Base-by-base conservation (phyloP, 2,329 filamentous ascomycete species). In the Tolypocladium pustulatum region DNA sequence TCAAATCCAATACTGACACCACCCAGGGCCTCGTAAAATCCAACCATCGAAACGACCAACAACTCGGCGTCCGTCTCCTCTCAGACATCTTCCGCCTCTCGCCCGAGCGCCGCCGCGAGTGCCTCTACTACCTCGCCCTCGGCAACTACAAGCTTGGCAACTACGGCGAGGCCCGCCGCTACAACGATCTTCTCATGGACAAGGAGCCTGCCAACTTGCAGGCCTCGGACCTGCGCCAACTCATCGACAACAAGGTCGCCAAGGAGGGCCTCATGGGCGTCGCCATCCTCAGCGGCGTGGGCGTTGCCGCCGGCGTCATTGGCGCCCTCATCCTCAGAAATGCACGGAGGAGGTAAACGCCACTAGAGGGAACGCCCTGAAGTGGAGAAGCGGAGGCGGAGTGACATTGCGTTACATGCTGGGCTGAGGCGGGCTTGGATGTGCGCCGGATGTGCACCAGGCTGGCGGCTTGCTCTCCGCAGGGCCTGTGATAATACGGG, bases 81-180 rank as follows among this genome's bases (percentile, higher is more conserved):
- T 92, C 91, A 66, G 93, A 97, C 66, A 99, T 99, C 76, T 99
- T 97, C 81, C 91, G 93, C 71, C 87, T 87, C 60, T 89, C 91
- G 40, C 91, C 91, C 65, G 94, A 97, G 75, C 90, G 94, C 67
- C 88, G 94, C 70, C 88, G 94, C 69, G 94, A 99, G 81, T 99
- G 94, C 71, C 89, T 99, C 61, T 99, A 97, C 80, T 99, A 99
- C 76, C 86, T 99, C 57, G 94, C 91, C 32, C 84, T 99, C 37
- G 94, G 94, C 63, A 96, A 97, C 80, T 97, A 93, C 83, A 97
- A 97, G 79, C 85, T 99, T 54, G 93, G 92, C 62, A 97, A 97
- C 81, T 99, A 97, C 74, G 91, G 87, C 61, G 94, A 99, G 72
- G 93, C 93, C 61, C 83, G 93, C 68, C 83, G 90, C 70, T 97